These are phyloP conservation scores for Abelmoschus esculentus DNA, from an alignment of 345 rosid genomes.

Conservation along the genomic window DNA sequence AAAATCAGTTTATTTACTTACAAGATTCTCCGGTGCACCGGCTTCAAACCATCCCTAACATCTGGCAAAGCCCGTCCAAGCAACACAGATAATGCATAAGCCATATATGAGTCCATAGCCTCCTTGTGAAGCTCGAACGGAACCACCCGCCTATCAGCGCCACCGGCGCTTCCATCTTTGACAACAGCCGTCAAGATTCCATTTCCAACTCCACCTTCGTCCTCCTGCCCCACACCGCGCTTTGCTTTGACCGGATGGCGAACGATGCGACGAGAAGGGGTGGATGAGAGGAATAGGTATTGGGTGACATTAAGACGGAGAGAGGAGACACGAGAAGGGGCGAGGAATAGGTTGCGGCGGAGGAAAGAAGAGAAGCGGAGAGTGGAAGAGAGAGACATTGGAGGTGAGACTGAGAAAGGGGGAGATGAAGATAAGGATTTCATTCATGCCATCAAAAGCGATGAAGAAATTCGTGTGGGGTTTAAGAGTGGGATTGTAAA, in stretches of 20 bases:
- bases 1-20: conserved; percentile 24
- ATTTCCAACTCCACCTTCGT: conserved; percentile 22
- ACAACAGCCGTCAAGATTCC: conserved; percentile 35
- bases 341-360: conserved; percentile 28
- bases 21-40: conserved; percentile 91
- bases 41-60: conserved; percentile 88
- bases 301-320: conserved; percentile 26
- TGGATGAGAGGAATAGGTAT: conserved; percentile 34
- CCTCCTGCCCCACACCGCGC: conserved; percentile 17
- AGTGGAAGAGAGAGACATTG: conserved; percentile 59
- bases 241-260: conserved; percentile 10
- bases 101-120: conserved; percentile 81
- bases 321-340: conserved; percentile 19
- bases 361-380: conserved; percentile 57
- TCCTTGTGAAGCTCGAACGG: conserved; percentile 78
- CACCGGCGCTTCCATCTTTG: conserved; percentile 22
- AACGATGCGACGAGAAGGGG: conserved; percentile 12
- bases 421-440: conserved; percentile 16
- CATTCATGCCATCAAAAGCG: conserved; percentile 30
- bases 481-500: neutral
- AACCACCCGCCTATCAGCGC: conserved; percentile 37
- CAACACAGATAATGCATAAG: conserved; percentile 88
- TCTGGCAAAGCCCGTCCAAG: conserved; percentile 96
- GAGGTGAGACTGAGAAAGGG: conserved; percentile 21
- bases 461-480: neutral